A percentile compares a stretch with the other conserved stretches of the same genome.
These are phyloP conservation scores for Metschnikowia hibisci DNA, from an alignment of 805 yeast genomes.

Conservation along the genomic window DNA sequence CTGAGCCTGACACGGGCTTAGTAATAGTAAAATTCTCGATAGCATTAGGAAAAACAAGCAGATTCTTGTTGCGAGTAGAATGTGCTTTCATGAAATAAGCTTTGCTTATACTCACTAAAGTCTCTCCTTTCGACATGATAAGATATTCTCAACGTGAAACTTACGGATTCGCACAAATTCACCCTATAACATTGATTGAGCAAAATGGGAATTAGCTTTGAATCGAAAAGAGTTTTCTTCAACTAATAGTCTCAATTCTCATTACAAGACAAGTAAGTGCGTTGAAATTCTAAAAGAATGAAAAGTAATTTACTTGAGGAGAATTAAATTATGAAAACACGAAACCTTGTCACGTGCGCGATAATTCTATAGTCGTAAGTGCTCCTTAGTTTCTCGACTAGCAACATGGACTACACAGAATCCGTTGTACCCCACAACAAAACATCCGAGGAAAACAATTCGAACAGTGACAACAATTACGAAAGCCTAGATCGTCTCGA, in stretches of 20 bases:
- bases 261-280: no score
- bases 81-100: constrained; percentile 21
- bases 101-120: constrained; percentile 21
- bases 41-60: constrained; percentile 24
- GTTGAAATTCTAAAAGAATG: no score
- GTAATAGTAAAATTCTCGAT: constrained; percentile 24
- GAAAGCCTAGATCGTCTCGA: constrained; percentile 32
- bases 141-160: no score
- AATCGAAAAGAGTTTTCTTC: no score
- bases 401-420: constrained; percentile 32
- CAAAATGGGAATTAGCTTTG: no score
- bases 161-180: neutral
- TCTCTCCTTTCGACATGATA: neutral
- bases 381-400: neutral
- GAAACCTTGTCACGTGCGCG: neutral
- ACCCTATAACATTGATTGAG: neutral
- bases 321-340: neutral
- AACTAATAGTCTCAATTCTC: no score
- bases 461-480: neutral
- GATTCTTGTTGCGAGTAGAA: neutral
- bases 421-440: constrained; percentile 23
- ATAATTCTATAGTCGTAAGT: neutral
- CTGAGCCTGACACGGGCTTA: constrained; percentile 13
- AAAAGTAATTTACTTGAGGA: no score
- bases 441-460: constrained; percentile 1